These are phyloP conservation scores for Diaporthe eres DNA, from an alignment of 2,329 filamentous ascomycete species.

Conservation along the genomic window DNA sequence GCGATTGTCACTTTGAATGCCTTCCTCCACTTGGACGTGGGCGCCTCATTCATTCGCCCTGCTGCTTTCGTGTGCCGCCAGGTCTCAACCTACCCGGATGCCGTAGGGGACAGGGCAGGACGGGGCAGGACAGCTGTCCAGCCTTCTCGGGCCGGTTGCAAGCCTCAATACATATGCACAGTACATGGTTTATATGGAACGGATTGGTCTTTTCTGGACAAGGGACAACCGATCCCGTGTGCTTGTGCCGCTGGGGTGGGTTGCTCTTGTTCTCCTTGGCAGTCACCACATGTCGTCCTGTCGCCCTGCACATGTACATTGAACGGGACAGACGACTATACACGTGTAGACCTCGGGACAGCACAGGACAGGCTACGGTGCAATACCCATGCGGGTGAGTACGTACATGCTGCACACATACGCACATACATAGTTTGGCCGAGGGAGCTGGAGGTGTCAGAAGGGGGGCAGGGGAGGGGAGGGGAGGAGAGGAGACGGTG, in stretches of 20 bases:
- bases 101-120: constrained; percentile 30
- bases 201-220: constrained; percentile 18
- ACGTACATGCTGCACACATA: background rate
- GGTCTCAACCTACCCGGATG: constrained; percentile 30
- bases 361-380: background rate
- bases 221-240: constrained; percentile 28
- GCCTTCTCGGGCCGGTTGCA: constrained; percentile 30
- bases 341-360: constrained; percentile 30
- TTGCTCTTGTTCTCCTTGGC: constrained; percentile 28
- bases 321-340: background rate
- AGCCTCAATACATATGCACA: constrained; percentile 20
- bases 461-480: background rate
- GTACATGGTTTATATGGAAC: constrained; percentile 10
- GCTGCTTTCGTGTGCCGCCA: constrained; percentile 25
- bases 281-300: constrained; percentile 16
- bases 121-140: constrained; percentile 21
- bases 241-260: constrained; percentile 28
- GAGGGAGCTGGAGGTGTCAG: constrained; percentile 7
- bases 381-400: constrained; percentile 1
- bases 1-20: constrained; percentile 11
- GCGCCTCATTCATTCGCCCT: constrained; percentile 21
- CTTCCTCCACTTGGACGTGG: constrained; percentile 5
- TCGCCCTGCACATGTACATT: constrained; percentile 10
- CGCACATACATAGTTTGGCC: constrained; percentile 6
- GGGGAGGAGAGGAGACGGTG: constrained; percentile 1